Percentiles rank a stretch among this genome's conserved stretches.
These are phyloP conservation scores for Kuraishia molischiana DNA, from an alignment of 805 yeast species.

Conservation along the genomic window DNA sequence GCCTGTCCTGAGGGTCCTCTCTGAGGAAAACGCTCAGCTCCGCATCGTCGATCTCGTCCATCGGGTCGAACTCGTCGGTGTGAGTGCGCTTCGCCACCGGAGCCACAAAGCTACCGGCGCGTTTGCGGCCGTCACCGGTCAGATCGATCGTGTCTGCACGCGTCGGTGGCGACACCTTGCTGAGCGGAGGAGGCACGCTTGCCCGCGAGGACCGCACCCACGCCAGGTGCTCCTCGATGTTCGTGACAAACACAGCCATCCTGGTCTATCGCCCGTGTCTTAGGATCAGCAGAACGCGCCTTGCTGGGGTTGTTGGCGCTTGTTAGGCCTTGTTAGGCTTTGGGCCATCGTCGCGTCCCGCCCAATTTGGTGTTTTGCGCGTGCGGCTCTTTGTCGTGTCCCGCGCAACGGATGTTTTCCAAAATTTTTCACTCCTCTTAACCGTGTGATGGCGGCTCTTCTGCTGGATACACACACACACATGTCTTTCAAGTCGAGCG, in stretches of 20 bases:
- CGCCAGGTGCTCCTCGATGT: conserved; percentile 14
- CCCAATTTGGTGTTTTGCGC: too few species aligned
- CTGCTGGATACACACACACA: too few species aligned
- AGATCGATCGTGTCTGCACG: neutral
- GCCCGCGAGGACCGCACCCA: conserved; percentile 16
- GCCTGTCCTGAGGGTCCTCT: neutral
- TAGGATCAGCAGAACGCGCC: too few species aligned
- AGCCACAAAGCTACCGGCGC: neutral
- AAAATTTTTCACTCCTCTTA: too few species aligned
- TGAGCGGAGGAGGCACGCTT: conserved; percentile 8
- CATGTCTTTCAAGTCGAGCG: conserved; percentile 5
- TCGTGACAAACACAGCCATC: conserved; percentile 3
- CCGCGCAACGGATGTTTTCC: too few species aligned
- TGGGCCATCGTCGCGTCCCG: too few species aligned
- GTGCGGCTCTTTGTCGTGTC: too few species aligned
- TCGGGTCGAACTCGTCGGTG: conserved; percentile 1
- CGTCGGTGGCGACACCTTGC: neutral
- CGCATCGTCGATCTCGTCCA: conserved; percentile 7
- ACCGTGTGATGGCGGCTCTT: too few species aligned
- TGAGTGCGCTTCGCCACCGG: neutral
- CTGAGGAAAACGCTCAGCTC: neutral
- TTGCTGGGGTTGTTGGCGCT: too few species aligned
- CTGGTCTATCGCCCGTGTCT: too few species aligned
- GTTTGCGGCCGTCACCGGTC: neutral
- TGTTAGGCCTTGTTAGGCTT: too few species aligned